Base-by-base conservation (phyloP, 1,284 basidiomycete genomes). In the Trametes polyzona region DNA sequence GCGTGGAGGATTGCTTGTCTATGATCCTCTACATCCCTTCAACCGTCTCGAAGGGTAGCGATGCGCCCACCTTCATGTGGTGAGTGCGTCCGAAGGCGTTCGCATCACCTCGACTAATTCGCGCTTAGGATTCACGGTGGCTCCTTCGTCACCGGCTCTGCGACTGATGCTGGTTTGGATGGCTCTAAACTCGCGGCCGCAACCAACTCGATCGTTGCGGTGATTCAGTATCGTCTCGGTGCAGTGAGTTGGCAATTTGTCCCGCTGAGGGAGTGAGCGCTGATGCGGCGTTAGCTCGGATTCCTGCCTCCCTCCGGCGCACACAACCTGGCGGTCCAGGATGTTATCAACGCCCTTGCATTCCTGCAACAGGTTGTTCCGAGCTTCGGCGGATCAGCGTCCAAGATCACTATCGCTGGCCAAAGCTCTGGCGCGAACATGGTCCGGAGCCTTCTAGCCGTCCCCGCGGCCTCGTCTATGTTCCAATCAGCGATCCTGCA, bases 371-470 rank as follows among this genome's bases (percentile, higher is more conserved):
- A 74, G 26, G 79, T 86, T n/a, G 65, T 83, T 4, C 79, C 85
- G 1, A 78, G 81, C 26, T 90, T 95, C 63, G 92, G 92, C 8
- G 94, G 92, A 8, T 74, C 77, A 56, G 47, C 77, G 3, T 77
- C 78, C 4, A 83, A 82, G 62, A 82, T 97, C 64, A 95, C 93
- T 0, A 64, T 97, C 19, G 92, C 92, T 21, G 95, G 95, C 5
- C 94, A 97, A 72, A 94, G 92, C 67, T 85, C 86, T 29, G 95
- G 95, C 36, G 95, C 90, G 0, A 83, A 80, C 56, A 82, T 96
- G 78, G 83, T 96, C 63, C 82, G 94, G 55, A 84, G 88, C 1
- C 74, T 93, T 27, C 78, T 92, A 39, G 88, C 86, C 17, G 76
- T 76, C 0, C 89, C 91, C 2, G 82, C 83, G 9, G 90, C 86